Evolutionary conservation across 495 filamentous ascomycete species (phyloP).

Genomic region (Xeromyces bisporus): DNA sequence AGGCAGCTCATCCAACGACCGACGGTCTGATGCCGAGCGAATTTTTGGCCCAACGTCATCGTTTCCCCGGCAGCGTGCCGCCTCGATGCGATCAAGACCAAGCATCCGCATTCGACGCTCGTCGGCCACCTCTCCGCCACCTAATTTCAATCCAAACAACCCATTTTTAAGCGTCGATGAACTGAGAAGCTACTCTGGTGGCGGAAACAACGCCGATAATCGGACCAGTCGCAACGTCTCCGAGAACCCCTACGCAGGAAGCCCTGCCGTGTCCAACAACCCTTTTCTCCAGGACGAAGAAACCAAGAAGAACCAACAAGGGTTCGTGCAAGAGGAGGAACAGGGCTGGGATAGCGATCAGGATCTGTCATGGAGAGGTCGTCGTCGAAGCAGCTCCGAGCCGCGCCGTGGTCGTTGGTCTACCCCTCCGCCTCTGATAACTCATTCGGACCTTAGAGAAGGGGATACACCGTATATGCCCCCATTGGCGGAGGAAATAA

Average conservation of each 20-base stretch:
- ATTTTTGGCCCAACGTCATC: slow-evolving; percentile 1
- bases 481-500: slow-evolving; percentile 23
- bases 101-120: slow-evolving; percentile 1
- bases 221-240: neutral
- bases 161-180: neutral
- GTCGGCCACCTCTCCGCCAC: neutral
- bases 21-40: slow-evolving; percentile 1
- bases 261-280: neutral
- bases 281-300: neutral
- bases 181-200: too few species aligned
- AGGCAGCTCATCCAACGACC: slow-evolving; percentile 9
- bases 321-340: slow-evolving; percentile 3
- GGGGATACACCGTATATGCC: slow-evolving; percentile 14
- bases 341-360: slow-evolving; percentile 5
- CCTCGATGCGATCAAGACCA: neutral
- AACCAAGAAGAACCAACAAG: too few species aligned
- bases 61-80: neutral
- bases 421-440: slow-evolving; percentile 12
- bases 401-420: slow-evolving; percentile 27
- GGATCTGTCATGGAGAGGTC: slow-evolving; percentile 11
- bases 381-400: slow-evolving; percentile 31
- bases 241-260: neutral
- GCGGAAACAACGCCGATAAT: neutral
- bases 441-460: slow-evolving; percentile 16
- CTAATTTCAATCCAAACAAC: neutral